Base-by-base conservation (phyloP, 768 basidiomycete species). In the Lactifluus volemus region DNA sequence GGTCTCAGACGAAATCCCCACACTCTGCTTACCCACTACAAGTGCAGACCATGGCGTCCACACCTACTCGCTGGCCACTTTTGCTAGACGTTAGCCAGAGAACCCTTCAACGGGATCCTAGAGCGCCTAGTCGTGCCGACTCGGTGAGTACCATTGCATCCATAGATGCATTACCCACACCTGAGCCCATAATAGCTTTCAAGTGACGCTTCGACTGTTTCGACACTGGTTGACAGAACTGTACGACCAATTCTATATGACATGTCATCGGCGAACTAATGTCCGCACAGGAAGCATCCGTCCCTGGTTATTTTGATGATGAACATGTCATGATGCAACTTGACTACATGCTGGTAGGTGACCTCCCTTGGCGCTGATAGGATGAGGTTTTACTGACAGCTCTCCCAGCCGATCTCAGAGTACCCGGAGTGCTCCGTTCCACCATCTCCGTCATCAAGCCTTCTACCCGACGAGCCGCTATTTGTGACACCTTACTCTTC, bases 371-470 rank as follows among this genome's bases (percentile, higher is more conserved):
- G 39, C 49, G 25, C n/a, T 32, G 34, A 51, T 21, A 19, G 47
- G n/a, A 30, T 12, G 39, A 21, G 34, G 36, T 55, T 55, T 58
- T 60, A 58, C 42, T 57, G n/a, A 59, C 34, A 49, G 44, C 45
- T 21, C 61, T 53, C 12, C 38, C 42, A 64, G 65, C 60, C 66
- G 19, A 60, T 64, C 36, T 47, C 63, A 34, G 65, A 66, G 36
- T 53, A 55, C 48, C 55, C 60, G 36, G 68, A 67, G 45, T 61
- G 63, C 32, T 59, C 63, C 44, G 60, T 62, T 14, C 66, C 67
- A 34, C 66, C 56, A 56, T 66, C 59, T n/a, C 66, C 69, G 19
- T 67, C 66, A 34, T 70, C 67, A 32, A 65, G 60, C 19, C 48
- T 67, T 48, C 60, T 65, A 10, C 63, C 67, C 0, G 59, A 60